phyloP scores from a whole-genome alignment of 495 filamentous ascomycete genomes.

The Penicillium steckii region DNA sequence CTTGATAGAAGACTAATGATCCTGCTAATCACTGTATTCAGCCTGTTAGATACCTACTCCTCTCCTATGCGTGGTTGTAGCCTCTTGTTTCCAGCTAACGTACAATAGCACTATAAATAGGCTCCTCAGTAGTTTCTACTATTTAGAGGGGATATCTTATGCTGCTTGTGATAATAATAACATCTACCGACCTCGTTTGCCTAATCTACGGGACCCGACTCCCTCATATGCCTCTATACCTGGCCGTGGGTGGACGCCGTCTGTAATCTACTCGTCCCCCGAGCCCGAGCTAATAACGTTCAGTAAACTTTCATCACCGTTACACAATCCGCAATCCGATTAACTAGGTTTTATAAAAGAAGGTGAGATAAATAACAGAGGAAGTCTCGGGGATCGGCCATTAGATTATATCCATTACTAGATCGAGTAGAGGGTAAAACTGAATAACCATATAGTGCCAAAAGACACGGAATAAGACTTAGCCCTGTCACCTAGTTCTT shows the following conservation, averaged over 20 bases:
- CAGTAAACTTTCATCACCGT: background rate
- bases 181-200: conserved; percentile 6
- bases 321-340: conserved; percentile 7
- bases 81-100: too few species aligned
- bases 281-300: background rate
- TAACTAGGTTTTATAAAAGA: conserved; percentile 16
- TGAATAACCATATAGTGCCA: conserved; percentile 29
- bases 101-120: too few species aligned
- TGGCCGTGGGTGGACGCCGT: conserved; percentile 17
- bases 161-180: conserved; percentile 15
- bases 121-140: too few species aligned
- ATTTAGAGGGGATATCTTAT: too few species aligned
- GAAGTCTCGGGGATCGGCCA: too few species aligned
- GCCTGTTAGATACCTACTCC: too few species aligned
- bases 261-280: conserved; percentile 6
- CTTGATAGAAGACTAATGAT: too few species aligned
- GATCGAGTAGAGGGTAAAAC: conserved; percentile 34
- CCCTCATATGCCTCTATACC: conserved; percentile 23
- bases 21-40: too few species aligned
- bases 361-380: background rate
- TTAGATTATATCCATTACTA: conserved; percentile 34
- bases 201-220: conserved; percentile 14
- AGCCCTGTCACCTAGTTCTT: conserved; percentile 20
- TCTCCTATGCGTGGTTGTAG: too few species aligned
- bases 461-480: conserved; percentile 34